Base-by-base conservation (phyloP, 2,329 filamentous ascomycete species). In the Stagonosporopsis rhizophila region DNA sequence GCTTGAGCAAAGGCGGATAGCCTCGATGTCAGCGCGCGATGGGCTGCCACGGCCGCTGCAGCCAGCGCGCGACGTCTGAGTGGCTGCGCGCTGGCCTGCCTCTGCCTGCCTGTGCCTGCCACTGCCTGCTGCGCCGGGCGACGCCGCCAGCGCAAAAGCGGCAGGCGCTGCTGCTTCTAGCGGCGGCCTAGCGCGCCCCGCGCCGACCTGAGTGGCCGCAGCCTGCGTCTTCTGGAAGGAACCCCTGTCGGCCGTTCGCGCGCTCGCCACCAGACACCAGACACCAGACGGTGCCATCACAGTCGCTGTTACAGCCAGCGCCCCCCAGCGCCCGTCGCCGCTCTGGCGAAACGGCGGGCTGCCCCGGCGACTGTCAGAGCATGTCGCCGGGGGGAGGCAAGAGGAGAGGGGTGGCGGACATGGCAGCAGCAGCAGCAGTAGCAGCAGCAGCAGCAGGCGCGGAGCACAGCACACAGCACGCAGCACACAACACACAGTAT, bases 1-100 rank as follows among this genome's bases (percentile, higher is more conserved):
- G 58, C 42, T 47, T 56, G 37, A 28, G 52, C 57, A 46, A 59
- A 59, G 45, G n/a, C 46, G 60, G 55, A 58, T 55, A 54, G 58
- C 41, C 52, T 44, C 56, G 22, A 60, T 58, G 57, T 51, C 48
- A 58, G 51, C 58, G 53, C 17, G 48, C 52, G 44, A 51, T 48
- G 54, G 41, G 37, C 32, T 44, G 48, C 48, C 15, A 44, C 32
- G 48, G 48, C 47, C 23, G 59, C 55, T 52, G 49, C 50, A 54
- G 53, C 39, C 51, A 44, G 47, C 39, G 54, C 51, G 58, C 45
- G 35, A 53, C n/a, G n/a, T n/a, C n/a, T n/a, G n/a, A n/a, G n/a
- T n/a, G n/a, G n/a, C n/a, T n/a, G n/a, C n/a, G n/a, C n/a, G n/a
- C n/a, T n/a, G n/a, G n/a, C n/a, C n/a, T n/a, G n/a, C n/a, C n/a